These are phyloP conservation scores for Glycine tomentella DNA, from an alignment of 306 rosid genomes.

Conservation along the genomic window DNA sequence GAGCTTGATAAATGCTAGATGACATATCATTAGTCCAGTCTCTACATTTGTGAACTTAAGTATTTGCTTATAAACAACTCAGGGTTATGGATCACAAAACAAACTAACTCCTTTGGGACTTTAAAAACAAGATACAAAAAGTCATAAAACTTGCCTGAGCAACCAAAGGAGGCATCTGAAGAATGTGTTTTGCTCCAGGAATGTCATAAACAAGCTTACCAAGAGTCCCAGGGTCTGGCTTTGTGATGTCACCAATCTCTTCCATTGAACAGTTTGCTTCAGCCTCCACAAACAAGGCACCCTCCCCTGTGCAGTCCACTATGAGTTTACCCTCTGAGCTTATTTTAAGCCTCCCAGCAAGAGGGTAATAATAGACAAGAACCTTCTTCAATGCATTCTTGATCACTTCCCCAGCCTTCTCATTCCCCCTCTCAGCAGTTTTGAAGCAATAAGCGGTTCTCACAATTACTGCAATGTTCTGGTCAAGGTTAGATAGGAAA, in stretches of 20 bases:
- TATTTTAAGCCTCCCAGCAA: constrained; percentile 79
- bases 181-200: constrained; percentile 85
- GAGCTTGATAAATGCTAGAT: neutral
- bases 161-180: constrained; percentile 88
- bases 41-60: neutral
- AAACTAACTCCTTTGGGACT: neutral
- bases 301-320: constrained; percentile 87
- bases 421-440: constrained; percentile 63
- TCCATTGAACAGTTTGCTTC: constrained; percentile 76
- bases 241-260: constrained; percentile 79
- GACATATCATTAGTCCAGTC: neutral
- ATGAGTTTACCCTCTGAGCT: constrained; percentile 84
- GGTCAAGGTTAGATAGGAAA: constrained; percentile 90
- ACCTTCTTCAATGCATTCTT: constrained; percentile 70
- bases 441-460: constrained; percentile 79
- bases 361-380: constrained; percentile 82
- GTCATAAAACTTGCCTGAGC: constrained; percentile 69
- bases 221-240: constrained; percentile 80
- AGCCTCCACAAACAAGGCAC: constrained; percentile 89
- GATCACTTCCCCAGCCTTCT: constrained; percentile 64
- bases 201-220: constrained; percentile 86
- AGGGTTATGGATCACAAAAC: neutral
- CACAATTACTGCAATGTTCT: constrained; percentile 79
- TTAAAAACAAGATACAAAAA: constrained; percentile 52
- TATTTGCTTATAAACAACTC: constrained; percentile 40